A percentile compares a stretch with the other conserved stretches of the same genome.
These are phyloP conservation scores for Cocos nucifera DNA, from an alignment of 176 grass and related monocot genomes.

Conservation along the genomic window DNA sequence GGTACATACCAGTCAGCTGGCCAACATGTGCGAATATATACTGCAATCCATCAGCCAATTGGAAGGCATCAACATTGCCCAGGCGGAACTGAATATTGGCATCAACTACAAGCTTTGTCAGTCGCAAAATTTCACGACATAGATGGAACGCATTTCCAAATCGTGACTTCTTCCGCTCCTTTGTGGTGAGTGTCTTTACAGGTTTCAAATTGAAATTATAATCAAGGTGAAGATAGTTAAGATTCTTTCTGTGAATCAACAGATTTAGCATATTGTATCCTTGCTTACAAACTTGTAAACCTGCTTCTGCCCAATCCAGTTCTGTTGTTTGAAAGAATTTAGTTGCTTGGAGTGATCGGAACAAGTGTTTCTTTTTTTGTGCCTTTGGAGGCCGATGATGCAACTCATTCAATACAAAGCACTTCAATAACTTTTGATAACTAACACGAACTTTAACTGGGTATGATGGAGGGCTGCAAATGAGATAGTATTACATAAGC, in stretches of 20 bases:
- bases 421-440: constrained; percentile 94
- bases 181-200: constrained; percentile 96
- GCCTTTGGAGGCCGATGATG: constrained; percentile 93
- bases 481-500: constrained; percentile 17
- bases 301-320: constrained; percentile 96
- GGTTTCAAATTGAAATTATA: constrained; percentile 99
- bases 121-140: constrained; percentile 89
- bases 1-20: constrained; percentile 97
- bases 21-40: constrained; percentile 99
- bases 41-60: constrained; percentile 93
- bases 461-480: constrained; percentile 86
- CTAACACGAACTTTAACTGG: constrained; percentile 97
- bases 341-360: constrained; percentile 85
- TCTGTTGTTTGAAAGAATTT: constrained; percentile 99
- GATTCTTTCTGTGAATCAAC: constrained; percentile 96
- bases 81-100: constrained; percentile 95
- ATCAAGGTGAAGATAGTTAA: constrained; percentile 97
- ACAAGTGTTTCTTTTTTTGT: constrained; percentile 95
- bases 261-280: constrained; percentile 98
- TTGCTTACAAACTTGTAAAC: constrained; percentile 95
- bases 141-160: constrained; percentile 99
- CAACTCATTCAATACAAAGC: constrained; percentile 88
- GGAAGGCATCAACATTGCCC: constrained; percentile 95
- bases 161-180: constrained; percentile 96
- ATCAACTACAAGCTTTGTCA: constrained; percentile 96